Conservation (phyloP, 2,329 filamentous ascomycete species). For the Colletotrichum phormii region DNA sequence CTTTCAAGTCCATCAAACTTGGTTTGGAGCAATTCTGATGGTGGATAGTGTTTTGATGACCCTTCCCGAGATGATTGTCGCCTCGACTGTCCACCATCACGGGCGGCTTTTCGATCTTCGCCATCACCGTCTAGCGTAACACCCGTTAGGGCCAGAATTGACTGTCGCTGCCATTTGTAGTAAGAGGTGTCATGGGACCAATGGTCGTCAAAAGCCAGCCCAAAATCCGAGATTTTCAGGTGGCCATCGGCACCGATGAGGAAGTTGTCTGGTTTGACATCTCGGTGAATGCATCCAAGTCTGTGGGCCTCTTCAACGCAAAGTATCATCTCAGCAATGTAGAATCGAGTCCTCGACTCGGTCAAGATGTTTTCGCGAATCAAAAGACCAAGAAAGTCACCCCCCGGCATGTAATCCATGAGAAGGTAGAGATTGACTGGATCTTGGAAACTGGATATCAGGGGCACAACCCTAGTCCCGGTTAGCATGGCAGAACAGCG, state of each 20-base stretch:
- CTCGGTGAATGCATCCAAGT: conserved; percentile 91
- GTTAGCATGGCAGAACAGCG: neutral
- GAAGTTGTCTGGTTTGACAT: conserved; percentile 98
- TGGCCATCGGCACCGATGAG: conserved; percentile 89
- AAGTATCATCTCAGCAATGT: conserved; percentile 94
- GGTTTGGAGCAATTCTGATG: conserved; percentile 41
- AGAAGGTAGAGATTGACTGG: conserved; percentile 86
- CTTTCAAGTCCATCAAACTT: conserved; percentile 32
- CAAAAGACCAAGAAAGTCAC: conserved; percentile 89
- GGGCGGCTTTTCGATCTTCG: conserved; percentile 62
- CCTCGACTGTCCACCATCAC: neutral
- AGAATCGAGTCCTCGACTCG: conserved; percentile 84
- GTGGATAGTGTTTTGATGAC: conserved; percentile 35
- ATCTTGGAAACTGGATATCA: conserved; percentile 92
- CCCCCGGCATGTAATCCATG: conserved; percentile 98
- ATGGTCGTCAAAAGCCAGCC: conserved; percentile 92
- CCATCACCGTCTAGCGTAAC: conserved; percentile 80
- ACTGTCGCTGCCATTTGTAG: conserved; percentile 85
- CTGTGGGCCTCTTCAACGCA: conserved; percentile 93
- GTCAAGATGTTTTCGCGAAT: conserved; percentile 86
- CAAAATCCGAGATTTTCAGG: conserved; percentile 96
- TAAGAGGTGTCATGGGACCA: conserved; percentile 93
- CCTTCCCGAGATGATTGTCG: conserved; percentile 15
- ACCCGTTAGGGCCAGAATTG: conserved; percentile 79
- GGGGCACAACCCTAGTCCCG: conserved; percentile 77